A percentile compares a stretch with the other conserved stretches of the same genome.
Evolutionary conservation across 768 basidiomycete species (phyloP).

Genomic region (Dioszegia aurantiaca): DNA sequence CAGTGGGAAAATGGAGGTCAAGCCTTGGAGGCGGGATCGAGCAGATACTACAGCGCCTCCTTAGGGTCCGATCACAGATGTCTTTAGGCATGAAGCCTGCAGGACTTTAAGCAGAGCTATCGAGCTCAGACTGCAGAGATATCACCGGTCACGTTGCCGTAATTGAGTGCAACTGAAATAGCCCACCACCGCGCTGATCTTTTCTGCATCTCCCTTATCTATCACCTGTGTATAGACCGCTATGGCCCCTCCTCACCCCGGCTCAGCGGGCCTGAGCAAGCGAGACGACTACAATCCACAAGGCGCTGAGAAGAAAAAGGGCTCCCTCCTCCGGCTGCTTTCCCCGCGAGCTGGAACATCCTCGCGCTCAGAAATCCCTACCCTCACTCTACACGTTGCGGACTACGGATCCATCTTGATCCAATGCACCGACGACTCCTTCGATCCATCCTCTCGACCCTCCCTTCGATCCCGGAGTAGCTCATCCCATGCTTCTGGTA

Average conservation of each 20-base stretch:
- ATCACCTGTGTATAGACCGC: background rate
- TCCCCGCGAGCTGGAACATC: background rate
- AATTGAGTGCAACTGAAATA: no score
- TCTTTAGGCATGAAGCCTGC: no score
- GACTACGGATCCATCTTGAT: conserved; percentile 17
- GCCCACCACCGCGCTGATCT: no score
- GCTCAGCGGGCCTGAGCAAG: conserved; percentile 4
- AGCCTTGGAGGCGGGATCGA: conserved; percentile 22
- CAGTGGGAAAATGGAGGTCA: conserved; percentile 33
- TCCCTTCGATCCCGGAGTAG: background rate
- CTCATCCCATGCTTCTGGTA: conserved; percentile 1
- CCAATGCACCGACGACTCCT: conserved; percentile 4
- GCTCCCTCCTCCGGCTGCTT: conserved; percentile 7
- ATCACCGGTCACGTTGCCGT: no score
- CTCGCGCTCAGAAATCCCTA: conserved; percentile 9
- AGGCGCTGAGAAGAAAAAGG: background rate
- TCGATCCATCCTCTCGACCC: background rate
- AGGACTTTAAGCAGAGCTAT: no score
- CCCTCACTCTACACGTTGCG: conserved; percentile 18
- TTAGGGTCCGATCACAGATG: no score
- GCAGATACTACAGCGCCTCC: background rate
- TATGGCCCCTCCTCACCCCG: background rate
- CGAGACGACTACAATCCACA: conserved; percentile 11
- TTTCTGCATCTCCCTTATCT: background rate
- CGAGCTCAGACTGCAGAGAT: no score